Conservation (phyloP, 768 basidiomycete genomes). For the Xerocomellus amylosporus region DNA sequence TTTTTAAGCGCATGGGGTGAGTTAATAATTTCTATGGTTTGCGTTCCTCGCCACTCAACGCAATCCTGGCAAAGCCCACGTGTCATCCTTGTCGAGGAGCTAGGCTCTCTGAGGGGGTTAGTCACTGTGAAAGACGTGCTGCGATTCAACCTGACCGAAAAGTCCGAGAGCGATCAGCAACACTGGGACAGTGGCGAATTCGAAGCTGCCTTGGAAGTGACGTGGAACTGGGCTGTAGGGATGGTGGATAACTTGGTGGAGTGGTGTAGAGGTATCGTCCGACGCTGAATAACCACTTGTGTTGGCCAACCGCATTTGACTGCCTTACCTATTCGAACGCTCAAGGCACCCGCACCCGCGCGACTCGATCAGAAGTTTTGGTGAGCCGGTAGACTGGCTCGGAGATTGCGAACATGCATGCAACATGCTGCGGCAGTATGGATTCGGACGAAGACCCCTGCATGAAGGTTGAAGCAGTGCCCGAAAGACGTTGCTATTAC, state of each 20-base stretch:
- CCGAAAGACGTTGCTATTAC: slow-evolving; percentile 44
- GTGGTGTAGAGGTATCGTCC: slow-evolving; percentile 26
- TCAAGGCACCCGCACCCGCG: too few species aligned
- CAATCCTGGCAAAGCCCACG: slow-evolving; percentile 61
- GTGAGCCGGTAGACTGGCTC: background rate
- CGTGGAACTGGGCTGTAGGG: slow-evolving; percentile 53
- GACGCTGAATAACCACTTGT: slow-evolving; percentile 16
- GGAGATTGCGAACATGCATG: background rate
- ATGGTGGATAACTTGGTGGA: slow-evolving; percentile 31
- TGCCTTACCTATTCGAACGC: background rate
- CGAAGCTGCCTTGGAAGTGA: slow-evolving; percentile 59
- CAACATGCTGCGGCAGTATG: background rate
- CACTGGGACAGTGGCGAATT: slow-evolving; percentile 62
- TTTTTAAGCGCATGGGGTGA: slow-evolving; percentile 97
- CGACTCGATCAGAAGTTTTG: background rate
- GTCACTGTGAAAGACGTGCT: slow-evolving; percentile 97
- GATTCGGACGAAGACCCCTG: slow-evolving; percentile 23
- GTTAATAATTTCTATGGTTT: slow-evolving; percentile 29
- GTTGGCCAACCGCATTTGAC: background rate
- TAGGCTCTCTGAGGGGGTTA: slow-evolving; percentile 77
- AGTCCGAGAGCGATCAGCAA: slow-evolving; percentile 48
- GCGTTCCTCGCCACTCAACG: background rate
- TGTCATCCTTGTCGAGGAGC: slow-evolving; percentile 91
- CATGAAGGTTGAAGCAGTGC: slow-evolving; percentile 39
- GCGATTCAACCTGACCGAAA: slow-evolving; percentile 69